Conservation (phyloP, 306 rosid genomes). For the Ormosia emarginata region DNA sequence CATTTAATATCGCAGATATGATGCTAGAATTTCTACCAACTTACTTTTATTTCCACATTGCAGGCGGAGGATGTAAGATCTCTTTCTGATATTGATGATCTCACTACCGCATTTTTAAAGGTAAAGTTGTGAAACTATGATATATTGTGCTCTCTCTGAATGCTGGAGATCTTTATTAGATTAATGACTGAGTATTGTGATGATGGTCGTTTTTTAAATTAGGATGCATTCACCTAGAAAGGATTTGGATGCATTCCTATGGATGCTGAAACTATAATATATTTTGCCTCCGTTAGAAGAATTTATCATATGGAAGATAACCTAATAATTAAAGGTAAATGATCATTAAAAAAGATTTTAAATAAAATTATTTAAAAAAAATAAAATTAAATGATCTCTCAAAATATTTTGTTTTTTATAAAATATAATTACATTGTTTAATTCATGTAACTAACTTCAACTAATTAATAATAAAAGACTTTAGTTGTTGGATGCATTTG, state of each 20-base stretch:
- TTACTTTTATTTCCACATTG: constrained; percentile 33
- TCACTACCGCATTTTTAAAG: constrained; percentile 74
- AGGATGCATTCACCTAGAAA: too few species aligned
- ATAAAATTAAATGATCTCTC: too few species aligned
- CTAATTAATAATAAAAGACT: too few species aligned
- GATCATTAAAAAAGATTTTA: too few species aligned
- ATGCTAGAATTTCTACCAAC: not conserved
- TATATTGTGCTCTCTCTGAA: not conserved
- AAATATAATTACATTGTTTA: too few species aligned
- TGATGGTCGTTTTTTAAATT: not conserved
- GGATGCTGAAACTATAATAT: too few species aligned
- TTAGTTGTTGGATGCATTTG: not conserved
- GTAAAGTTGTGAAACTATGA: constrained; percentile 34
- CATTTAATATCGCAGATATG: not conserved
- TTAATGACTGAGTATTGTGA: not conserved
- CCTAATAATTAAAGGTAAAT: too few species aligned
- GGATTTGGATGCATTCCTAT: not conserved
- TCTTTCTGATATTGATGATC: constrained; percentile 77
- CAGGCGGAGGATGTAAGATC: constrained; percentile 65
- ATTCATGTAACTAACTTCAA: too few species aligned
- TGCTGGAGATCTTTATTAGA: not conserved
- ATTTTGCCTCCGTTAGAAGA: too few species aligned
- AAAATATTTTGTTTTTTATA: too few species aligned
- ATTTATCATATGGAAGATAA: too few species aligned
- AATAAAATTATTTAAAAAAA: too few species aligned